Evolutionary conservation across 2,329 filamentous ascomycete genomes (phyloP).

Genomic region (Stemphylium lycopersici): DNA sequence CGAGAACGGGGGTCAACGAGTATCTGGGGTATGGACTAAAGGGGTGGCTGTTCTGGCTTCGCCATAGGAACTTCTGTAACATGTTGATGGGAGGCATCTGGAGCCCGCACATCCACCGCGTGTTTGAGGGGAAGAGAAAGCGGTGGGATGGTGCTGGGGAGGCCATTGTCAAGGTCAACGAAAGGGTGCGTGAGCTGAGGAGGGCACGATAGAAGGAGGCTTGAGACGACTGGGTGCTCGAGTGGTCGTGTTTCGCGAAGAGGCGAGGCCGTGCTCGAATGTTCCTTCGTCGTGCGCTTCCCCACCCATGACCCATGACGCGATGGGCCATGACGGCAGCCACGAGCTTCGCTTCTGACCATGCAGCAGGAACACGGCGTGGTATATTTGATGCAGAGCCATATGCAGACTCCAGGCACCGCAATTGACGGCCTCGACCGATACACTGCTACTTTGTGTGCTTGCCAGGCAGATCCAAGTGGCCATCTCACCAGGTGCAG

Average conservation of each 20-base stretch:
- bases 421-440: background rate
- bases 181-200: conserved; percentile 1
- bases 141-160: conserved; percentile 51
- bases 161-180: conserved; percentile 42
- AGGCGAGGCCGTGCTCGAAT: conserved; percentile 6
- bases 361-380: background rate
- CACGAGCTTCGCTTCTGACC: background rate
- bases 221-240: background rate
- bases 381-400: background rate
- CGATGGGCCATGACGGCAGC: conserved; percentile 1
- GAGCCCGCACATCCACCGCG: conserved; percentile 51
- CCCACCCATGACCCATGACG: conserved; percentile 18
- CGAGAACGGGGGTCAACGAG: conserved; percentile 51
- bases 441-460: background rate
- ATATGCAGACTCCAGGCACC: background rate
- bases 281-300: conserved; percentile 10
- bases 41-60: conserved; percentile 53
- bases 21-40: conserved; percentile 51
- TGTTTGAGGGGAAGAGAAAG: conserved; percentile 51
- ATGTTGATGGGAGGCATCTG: conserved; percentile 50
- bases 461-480: conserved; percentile 5
- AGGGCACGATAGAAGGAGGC: conserved; percentile 3
- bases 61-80: conserved; percentile 48
- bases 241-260: background rate
- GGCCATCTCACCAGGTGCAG: conserved; percentile 4